Evolutionary conservation across 1,284 basidiomycete species (phyloP).

Genomic region (Apiotrichum akiyoshidainum): DNA sequence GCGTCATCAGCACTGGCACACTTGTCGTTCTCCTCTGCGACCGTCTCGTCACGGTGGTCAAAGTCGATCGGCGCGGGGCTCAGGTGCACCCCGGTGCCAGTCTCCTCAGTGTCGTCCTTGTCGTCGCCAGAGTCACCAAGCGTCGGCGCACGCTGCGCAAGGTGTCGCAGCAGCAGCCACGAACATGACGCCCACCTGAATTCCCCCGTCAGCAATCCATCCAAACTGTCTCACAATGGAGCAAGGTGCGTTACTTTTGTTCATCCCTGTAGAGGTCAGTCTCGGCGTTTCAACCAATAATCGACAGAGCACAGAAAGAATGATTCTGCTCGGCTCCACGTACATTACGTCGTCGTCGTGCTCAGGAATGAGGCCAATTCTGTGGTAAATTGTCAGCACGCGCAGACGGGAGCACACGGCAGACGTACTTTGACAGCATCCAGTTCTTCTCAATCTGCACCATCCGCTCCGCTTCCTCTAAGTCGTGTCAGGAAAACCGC

Average conservation of each 20-base stretch:
- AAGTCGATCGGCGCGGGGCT: neutral
- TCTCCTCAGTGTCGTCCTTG: neutral
- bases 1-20: neutral
- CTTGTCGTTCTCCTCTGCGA: slow-evolving; percentile 9
- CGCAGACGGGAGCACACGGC: neutral
- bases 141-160: slow-evolving; percentile 51
- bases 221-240: neutral
- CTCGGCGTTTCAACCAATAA: neutral
- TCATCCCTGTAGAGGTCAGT: slow-evolving; percentile 39
- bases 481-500: neutral
- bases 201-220: neutral
- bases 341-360: slow-evolving; percentile 80
- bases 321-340: no score
- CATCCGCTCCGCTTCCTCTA: slow-evolving; percentile 61
- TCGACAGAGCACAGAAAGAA: neutral
- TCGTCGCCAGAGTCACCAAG: slow-evolving; percentile 9
- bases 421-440: slow-evolving; percentile 58
- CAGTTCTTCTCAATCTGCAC: slow-evolving; percentile 70
- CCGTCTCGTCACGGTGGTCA: neutral
- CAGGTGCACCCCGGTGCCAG: neutral
- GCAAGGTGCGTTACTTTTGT: slow-evolving; percentile 66
- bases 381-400: slow-evolving; percentile 18
- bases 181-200: slow-evolving; percentile 57
- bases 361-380: slow-evolving; percentile 65
- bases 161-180: slow-evolving; percentile 68